phyloP scores from a whole-genome alignment of 2,329 filamentous ascomycete genomes.

The Penicillium brevicompactum region DNA sequence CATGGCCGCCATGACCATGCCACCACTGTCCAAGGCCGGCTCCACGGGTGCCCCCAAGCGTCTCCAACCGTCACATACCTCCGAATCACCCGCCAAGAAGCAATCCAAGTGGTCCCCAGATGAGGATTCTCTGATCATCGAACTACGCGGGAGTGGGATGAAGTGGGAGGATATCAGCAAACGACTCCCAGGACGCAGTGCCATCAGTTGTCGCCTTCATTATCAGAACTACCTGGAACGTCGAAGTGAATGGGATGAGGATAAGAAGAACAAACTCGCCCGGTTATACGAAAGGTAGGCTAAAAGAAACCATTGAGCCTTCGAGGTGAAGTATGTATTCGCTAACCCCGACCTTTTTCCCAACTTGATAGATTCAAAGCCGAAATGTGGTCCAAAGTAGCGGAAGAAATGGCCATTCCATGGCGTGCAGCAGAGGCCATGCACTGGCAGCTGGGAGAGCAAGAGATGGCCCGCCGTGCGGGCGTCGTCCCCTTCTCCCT shows the following conservation, averaged over 20 bases:
- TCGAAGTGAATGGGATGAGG: constrained; percentile 93
- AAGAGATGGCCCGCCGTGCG: constrained; percentile 90
- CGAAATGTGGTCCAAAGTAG: constrained; percentile 97
- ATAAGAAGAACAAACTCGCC: constrained; percentile 95
- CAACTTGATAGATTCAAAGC: constrained; percentile 74
- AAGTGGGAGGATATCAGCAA: constrained; percentile 99
- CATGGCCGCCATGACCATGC: constrained; percentile 20
- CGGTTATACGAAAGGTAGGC: constrained; percentile 89
- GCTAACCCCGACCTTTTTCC: constrained; percentile 11
- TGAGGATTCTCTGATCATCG: constrained; percentile 91
- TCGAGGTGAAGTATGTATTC: background rate
- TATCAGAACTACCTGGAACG: constrained; percentile 98
- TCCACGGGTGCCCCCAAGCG: constrained; percentile 40
- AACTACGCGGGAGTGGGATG: constrained; percentile 86
- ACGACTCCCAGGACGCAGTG: constrained; percentile 82
- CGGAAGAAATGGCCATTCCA: constrained; percentile 90
- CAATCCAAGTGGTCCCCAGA: constrained; percentile 96
- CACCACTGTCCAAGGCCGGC: constrained; percentile 33
- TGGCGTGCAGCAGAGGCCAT: constrained; percentile 96
- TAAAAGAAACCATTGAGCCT: background rate
- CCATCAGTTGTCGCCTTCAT: constrained; percentile 90
- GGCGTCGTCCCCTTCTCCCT: constrained; percentile 84
- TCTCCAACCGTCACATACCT: constrained; percentile 50
- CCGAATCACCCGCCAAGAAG: constrained; percentile 77
- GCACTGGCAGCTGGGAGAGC: constrained; percentile 95